A percentile compares a stretch with the other conserved stretches of the same genome.
phyloP scores from a whole-genome alignment of 2,329 filamentous ascomycete species.

The Phialocephala sp. region DNA sequence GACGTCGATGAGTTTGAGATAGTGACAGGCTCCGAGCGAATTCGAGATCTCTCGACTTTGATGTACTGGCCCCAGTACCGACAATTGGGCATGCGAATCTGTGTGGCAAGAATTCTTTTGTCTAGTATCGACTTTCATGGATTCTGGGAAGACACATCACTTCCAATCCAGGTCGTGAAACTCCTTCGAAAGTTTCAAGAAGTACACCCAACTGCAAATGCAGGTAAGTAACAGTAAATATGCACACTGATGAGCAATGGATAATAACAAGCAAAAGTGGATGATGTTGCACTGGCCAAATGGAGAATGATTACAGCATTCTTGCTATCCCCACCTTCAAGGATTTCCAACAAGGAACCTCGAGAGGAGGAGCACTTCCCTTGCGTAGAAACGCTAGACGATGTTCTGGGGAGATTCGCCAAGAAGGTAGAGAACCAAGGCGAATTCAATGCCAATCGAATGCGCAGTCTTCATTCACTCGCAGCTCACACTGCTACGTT shows the following conservation, averaged over 20 bases:
- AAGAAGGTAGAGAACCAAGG: constrained; percentile 1
- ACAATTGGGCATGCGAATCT: not conserved
- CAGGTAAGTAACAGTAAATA: not conserved
- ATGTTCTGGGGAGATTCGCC: not conserved
- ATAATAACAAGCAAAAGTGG: not conserved
- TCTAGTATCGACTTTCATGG: constrained; percentile 1
- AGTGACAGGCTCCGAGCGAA: not conserved
- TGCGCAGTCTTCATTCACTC: not conserved
- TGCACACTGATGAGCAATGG: not conserved
- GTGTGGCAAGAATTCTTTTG: not conserved
- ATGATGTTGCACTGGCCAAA: not conserved
- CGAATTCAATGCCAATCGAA: not conserved
- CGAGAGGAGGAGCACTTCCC: not conserved
- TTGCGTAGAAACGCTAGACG: not conserved
- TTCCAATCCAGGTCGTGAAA: not conserved
- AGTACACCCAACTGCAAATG: not conserved
- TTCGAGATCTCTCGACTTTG: not conserved
- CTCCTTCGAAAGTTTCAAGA: not conserved
- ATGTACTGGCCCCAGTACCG: constrained; percentile 1
- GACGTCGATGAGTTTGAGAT: not conserved
- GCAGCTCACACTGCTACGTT: not conserved
- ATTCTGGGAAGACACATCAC: not conserved
- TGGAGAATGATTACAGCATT: constrained; percentile 3
- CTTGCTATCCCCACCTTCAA: constrained; percentile 1
- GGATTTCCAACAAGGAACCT: not conserved